phyloP scores from a whole-genome alignment of 1,284 basidiomycete species.

The Chiua sp. region DNA sequence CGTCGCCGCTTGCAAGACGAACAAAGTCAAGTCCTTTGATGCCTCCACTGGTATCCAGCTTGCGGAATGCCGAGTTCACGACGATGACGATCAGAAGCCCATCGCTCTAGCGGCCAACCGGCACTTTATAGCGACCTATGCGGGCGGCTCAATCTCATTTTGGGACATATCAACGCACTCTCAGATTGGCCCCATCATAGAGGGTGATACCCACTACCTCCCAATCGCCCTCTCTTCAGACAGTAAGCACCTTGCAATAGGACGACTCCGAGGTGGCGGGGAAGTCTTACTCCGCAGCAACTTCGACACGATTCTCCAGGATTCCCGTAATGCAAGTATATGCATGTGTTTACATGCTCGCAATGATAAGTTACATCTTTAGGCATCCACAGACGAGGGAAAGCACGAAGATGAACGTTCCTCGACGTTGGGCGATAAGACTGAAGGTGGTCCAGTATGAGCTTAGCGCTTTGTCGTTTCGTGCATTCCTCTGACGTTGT shows the following conservation, averaged over 20 bases:
- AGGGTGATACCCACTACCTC: not conserved
- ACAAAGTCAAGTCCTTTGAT: not conserved
- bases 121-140: not conserved
- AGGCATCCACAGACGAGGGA: too few species aligned
- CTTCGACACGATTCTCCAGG: conserved; percentile 17
- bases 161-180: conserved; percentile 7
- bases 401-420: too few species aligned
- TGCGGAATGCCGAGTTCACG: not conserved
- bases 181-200: conserved; percentile 9
- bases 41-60: not conserved
- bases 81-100: not conserved
- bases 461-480: too few species aligned
- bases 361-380: too few species aligned
- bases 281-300: conserved; percentile 9
- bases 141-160: conserved; percentile 3
- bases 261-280: conserved; percentile 1
- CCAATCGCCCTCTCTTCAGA: conserved; percentile 13
- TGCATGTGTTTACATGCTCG: too few species aligned
- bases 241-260: conserved; percentile 3
- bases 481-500: too few species aligned
- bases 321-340: too few species aligned
- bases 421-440: too few species aligned
- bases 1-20: too few species aligned
- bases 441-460: too few species aligned
- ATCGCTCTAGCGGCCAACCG: not conserved